Evolutionary conservation across 805 yeast species (phyloP).

Genomic region (Kazachstania taianensis): DNA sequence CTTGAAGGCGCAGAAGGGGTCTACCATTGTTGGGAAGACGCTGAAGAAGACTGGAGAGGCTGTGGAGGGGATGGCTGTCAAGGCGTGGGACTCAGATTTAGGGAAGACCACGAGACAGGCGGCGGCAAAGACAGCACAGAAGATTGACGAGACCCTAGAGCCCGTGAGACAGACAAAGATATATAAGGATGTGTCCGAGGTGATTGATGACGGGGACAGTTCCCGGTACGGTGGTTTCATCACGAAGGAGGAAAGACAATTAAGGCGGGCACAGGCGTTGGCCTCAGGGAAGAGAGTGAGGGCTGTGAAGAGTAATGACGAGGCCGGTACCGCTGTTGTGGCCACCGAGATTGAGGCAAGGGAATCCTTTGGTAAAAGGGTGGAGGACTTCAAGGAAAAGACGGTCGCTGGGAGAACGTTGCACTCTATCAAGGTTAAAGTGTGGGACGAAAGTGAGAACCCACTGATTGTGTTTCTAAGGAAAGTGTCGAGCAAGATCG

Average conservation of each 20-base stretch:
- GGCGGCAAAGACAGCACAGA: conserved; percentile 72
- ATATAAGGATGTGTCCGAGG: conserved; percentile 80
- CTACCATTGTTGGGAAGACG: conserved; percentile 61
- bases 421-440: conserved; percentile 48
- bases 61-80: conserved; percentile 78
- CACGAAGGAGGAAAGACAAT: conserved; percentile 68
- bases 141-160: conserved; percentile 74
- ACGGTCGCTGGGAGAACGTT: conserved; percentile 59
- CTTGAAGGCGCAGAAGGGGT: conserved; percentile 66
- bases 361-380: conserved; percentile 54
- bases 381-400: conserved; percentile 57
- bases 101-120: conserved; percentile 83
- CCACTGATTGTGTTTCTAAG: conserved; percentile 76
- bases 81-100: conserved; percentile 94
- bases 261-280: conserved; percentile 55
- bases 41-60: conserved; percentile 86
- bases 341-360: conserved; percentile 71
- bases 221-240: conserved; percentile 88
- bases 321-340: conserved; percentile 74
- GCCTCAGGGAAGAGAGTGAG: conserved; percentile 50
- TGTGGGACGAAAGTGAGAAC: conserved; percentile 90
- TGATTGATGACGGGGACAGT: conserved; percentile 85
- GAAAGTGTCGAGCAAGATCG: conserved; percentile 67
- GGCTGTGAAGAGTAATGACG: conserved; percentile 66
- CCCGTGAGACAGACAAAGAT: conserved; percentile 88